These are phyloP conservation scores for Primulina eburnea DNA, from an alignment of 257 asterid genomes.

Conservation along the genomic window DNA sequence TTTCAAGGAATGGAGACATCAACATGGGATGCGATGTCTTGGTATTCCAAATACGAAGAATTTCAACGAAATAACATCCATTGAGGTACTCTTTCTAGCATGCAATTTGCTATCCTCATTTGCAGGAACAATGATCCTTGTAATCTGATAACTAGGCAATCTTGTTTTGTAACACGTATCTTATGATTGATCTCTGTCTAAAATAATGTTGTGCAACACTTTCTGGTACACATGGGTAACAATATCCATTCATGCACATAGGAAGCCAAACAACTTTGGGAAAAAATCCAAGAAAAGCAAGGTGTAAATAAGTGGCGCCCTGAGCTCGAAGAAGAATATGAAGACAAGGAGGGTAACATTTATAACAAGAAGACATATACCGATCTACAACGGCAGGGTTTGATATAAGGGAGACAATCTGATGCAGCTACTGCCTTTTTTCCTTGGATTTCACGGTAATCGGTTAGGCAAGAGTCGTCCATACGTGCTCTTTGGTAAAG, in stretches of 20 bases:
- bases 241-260: conserved; percentile 23
- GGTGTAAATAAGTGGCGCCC: conserved; percentile 96
- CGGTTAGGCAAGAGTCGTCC: conserved; percentile 1
- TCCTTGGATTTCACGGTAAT: conserved; percentile 17
- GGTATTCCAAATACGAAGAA: conserved; percentile 96
- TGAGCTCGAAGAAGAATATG: conserved; percentile 96
- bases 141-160: no score
- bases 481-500: background rate
- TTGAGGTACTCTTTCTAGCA: conserved; percentile 48
- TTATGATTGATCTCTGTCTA: conserved; percentile 2
- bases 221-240: background rate
- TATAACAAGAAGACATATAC: conserved; percentile 94
- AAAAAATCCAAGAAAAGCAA: conserved; percentile 78
- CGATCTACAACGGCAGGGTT: conserved; percentile 96
- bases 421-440: background rate
- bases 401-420: conserved; percentile 43
- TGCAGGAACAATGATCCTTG: background rate
- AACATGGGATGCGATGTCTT: conserved; percentile 98
- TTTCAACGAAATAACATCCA: conserved; percentile 89
- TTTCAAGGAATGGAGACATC: conserved; percentile 99
- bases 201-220: background rate
- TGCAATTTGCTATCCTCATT: background rate
- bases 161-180: background rate
- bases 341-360: conserved; percentile 95
- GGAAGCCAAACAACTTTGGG: conserved; percentile 99